phyloP scores from a whole-genome alignment of 805 yeast species.

The Phaffomyces antillensis region DNA sequence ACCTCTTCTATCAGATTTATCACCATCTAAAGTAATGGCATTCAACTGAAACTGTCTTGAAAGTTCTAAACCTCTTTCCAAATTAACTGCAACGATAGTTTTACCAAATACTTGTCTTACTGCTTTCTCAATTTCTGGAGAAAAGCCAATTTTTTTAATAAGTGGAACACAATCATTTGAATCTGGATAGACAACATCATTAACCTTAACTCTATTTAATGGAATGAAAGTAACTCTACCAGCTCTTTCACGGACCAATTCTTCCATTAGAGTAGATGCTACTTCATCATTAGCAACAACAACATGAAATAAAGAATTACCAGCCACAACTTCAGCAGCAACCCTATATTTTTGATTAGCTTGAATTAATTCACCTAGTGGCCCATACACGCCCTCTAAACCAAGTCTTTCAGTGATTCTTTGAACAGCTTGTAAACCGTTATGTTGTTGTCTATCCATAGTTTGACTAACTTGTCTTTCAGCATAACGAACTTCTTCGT shows the following conservation, averaged over 20 bases:
- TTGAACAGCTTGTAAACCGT: slow-evolving; percentile 64
- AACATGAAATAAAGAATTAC: slow-evolving; percentile 76
- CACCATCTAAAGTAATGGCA: slow-evolving; percentile 90
- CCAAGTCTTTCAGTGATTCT: slow-evolving; percentile 54
- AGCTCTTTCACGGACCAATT: slow-evolving; percentile 55
- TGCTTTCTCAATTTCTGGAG: slow-evolving; percentile 52
- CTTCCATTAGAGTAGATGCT: slow-evolving; percentile 73
- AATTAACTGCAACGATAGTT: slow-evolving; percentile 66
- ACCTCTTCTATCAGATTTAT: slow-evolving; percentile 77
- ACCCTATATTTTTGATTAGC: slow-evolving; percentile 77
- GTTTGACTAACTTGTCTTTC: slow-evolving; percentile 60
- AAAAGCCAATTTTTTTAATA: slow-evolving; percentile 63
- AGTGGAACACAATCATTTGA: slow-evolving; percentile 64
- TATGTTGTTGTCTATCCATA: slow-evolving; percentile 63
- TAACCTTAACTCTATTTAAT: slow-evolving; percentile 52
- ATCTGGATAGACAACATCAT: slow-evolving; percentile 48
- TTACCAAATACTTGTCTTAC: slow-evolving; percentile 75
- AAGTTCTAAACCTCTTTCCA: slow-evolving; percentile 61
- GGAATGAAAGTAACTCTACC: slow-evolving; percentile 94
- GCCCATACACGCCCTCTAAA: slow-evolving; percentile 67
- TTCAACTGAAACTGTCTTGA: slow-evolving; percentile 54
- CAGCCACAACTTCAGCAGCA: slow-evolving; percentile 88
- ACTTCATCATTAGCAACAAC: slow-evolving; percentile 86
- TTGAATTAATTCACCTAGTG: slow-evolving; percentile 74
- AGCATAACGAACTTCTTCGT: slow-evolving; percentile 48